Percentiles rank a stretch among this genome's conserved stretches.
Conservation (phyloP, 192 early-diverging fungal genomes). For the Gamsiella multidivaricata region DNA sequence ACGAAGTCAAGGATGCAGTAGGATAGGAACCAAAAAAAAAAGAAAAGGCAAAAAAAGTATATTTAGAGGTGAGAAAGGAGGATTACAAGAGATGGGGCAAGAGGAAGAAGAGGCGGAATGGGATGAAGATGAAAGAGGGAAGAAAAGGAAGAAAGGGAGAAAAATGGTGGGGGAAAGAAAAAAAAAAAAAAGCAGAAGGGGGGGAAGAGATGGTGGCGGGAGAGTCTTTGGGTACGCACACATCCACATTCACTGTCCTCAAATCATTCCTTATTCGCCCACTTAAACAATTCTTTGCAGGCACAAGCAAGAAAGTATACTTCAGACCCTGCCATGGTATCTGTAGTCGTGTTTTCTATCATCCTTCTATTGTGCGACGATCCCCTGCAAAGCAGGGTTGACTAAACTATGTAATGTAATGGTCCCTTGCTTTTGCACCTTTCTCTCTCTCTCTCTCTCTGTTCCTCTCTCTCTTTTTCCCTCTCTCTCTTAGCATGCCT, state of each 20-base stretch:
- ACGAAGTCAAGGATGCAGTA: too few species aligned
- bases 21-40: background rate
- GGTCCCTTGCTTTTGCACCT: too few species aligned
- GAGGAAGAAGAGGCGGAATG: background rate
- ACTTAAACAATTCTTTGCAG: too few species aligned
- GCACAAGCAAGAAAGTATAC: too few species aligned
- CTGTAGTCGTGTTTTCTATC: too few species aligned
- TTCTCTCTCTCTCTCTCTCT: slow-evolving; percentile 9
- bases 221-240: background rate
- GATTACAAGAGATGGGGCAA: background rate
- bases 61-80: background rate
- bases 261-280: too few species aligned
- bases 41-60: background rate
- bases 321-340: too few species aligned
- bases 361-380: background rate
- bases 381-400: too few species aligned
- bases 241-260: background rate
- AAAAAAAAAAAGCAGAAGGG: background rate
- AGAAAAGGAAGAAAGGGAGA: background rate
- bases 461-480: background rate
- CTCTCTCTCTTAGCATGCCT: background rate
- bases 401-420: too few species aligned
- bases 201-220: background rate
- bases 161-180: background rate
- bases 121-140: background rate